These are phyloP conservation scores for Citrullus amarus DNA, from an alignment of 306 rosid genomes.

Conservation along the genomic window DNA sequence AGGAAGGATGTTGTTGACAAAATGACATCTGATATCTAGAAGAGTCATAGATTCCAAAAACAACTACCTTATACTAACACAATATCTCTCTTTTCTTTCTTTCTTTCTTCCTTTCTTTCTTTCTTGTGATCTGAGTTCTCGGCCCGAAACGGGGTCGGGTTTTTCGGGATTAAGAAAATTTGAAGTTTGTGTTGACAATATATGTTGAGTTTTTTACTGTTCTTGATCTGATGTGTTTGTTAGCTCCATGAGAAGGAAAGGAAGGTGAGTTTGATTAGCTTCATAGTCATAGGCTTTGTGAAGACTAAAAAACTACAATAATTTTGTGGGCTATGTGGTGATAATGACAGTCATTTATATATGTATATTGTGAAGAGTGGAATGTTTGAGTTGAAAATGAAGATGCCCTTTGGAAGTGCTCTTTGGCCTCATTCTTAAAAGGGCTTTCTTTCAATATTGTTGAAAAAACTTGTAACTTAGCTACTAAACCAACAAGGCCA, in stretches of 20 bases:
- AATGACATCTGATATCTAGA: constrained; percentile 2
- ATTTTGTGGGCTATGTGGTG: neutral
- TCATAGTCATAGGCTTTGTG: neutral
- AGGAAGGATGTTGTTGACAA: constrained; percentile 6
- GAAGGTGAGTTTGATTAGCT: neutral
- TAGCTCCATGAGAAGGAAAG: neutral
- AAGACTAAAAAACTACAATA: constrained; percentile 8
- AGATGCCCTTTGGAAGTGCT: neutral
- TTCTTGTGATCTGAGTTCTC: neutral
- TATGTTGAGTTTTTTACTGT: neutral
- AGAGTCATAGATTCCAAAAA: neutral
- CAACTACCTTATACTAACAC: neutral
- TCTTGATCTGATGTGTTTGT: neutral
- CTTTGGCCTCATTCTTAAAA: neutral
- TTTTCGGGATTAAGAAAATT: neutral
- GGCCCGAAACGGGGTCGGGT: neutral
- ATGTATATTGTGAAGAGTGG: neutral
- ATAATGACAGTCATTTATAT: neutral
- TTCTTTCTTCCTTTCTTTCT: no score
- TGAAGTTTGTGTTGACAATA: neutral
- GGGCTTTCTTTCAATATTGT: neutral
- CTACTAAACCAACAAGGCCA: neutral
- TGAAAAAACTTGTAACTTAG: neutral
- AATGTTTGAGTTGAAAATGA: neutral
- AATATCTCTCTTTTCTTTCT: neutral